Evolutionary conservation across 1,284 basidiomycete genomes (phyloP).

Genomic region (Naganishia sp.): DNA sequence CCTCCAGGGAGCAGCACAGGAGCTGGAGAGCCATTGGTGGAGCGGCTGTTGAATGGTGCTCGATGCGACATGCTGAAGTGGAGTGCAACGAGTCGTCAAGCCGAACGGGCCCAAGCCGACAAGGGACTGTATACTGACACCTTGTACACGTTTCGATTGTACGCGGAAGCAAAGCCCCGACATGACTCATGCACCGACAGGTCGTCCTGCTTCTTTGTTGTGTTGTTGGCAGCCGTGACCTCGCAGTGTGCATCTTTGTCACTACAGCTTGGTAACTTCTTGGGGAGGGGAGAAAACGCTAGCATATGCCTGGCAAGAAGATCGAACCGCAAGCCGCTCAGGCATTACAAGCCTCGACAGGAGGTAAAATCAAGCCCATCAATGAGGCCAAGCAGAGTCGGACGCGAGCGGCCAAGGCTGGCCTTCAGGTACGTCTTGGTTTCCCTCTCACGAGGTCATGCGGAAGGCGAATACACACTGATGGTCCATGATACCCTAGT

Average conservation of each 20-base stretch:
- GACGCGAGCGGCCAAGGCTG: conserved; percentile 78
- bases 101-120: too few species aligned
- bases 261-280: background rate
- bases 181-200: conserved; percentile 1
- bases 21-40: conserved; percentile 7
- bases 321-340: background rate
- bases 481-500: conserved; percentile 36
- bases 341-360: conserved; percentile 31
- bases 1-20: conserved; percentile 15
- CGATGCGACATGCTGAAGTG: conserved; percentile 22
- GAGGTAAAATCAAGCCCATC: conserved; percentile 56
- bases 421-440: conserved; percentile 67
- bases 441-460: background rate
- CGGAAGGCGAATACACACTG: background rate
- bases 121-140: too few species aligned
- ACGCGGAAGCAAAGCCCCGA: background rate
- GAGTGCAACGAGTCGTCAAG: background rate
- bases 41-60: conserved; percentile 22
- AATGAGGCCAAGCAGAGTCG: conserved; percentile 57
- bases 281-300: background rate
- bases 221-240: too few species aligned
- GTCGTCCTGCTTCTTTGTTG: too few species aligned
- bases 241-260: too few species aligned
- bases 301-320: background rate
- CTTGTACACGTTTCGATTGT: too few species aligned